Base-by-base conservation (phyloP, 176 grass and related monocot species). In the Paspalum vaginatum region DNA sequence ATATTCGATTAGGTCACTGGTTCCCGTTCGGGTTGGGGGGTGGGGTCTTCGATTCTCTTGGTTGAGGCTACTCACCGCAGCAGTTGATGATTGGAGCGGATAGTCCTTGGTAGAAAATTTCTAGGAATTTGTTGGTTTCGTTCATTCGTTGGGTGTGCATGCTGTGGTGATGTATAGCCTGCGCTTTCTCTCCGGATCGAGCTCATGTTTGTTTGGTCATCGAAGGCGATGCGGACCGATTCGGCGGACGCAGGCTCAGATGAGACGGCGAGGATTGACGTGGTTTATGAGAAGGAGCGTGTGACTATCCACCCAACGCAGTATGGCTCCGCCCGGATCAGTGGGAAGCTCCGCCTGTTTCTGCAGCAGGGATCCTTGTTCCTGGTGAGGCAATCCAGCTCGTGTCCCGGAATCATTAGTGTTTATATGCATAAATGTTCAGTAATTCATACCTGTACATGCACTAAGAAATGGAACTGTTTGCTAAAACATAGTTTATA, bases 231-330 rank as follows among this genome's bases (percentile, higher is more conserved):
- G 88, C 77, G 56, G 75, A 86, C 44, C 25, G 88, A 99, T 87
- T 86, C 74, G 66, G 88, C 9, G 45, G 90, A 85, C 56, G 79
- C 82, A 44, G 75, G 54, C 41, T 65, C 56, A 7, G 81, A 68
- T 44, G 90, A 93, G 78, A 50, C 63, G 49, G 81, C 79, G 42
- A 88, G 84, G 64, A 75, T 89, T 55, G 90, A 99, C 13, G 85
- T 99, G 21, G 46, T 99, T 9, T 99, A 91, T 53, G 84, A 81
- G 86, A 93, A 95, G 88, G 88, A 95, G 70, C 90, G 92, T 45
- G 96, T 99, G 66, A 92, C 96, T 5, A 99, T 99, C 76, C 96
- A 93, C 65, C 92, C 90, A 1, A 86, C 87, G 8, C 96, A 95
- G 79, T 91, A 95, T 55, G 93, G 88, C 74, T 81, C 90, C 3